phyloP scores from a whole-genome alignment of 2,329 filamentous ascomycete genomes.

The Myriangium duriaei region DNA sequence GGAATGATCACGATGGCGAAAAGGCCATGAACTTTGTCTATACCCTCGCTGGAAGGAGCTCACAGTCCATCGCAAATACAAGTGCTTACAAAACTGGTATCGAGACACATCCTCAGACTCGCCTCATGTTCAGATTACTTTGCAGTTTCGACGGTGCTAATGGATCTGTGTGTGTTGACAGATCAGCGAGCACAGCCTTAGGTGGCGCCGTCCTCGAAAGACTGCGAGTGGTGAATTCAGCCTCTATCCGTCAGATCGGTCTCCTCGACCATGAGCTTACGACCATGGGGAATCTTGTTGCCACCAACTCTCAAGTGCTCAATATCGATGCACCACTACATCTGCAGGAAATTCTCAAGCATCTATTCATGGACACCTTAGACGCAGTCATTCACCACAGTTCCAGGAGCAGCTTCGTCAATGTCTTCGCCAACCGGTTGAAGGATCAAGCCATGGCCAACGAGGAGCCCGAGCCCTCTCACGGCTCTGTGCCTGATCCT shows the following conservation, averaged over 20 bases:
- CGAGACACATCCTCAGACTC: background rate
- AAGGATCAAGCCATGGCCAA: too few species aligned
- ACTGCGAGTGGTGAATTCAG: background rate
- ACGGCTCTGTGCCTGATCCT: too few species aligned
- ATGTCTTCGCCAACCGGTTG: too few species aligned
- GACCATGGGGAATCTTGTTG: constrained; percentile 6
- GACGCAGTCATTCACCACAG: background rate
- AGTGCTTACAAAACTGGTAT: background rate
- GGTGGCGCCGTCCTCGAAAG: background rate
- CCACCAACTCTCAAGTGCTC: constrained; percentile 1
- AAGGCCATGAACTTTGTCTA: background rate
- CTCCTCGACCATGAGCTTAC: background rate
- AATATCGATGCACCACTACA: background rate
- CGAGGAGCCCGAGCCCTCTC: too few species aligned
- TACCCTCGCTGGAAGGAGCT: background rate
- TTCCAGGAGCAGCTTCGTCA: too few species aligned
- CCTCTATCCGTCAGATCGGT: background rate
- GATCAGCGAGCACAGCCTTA: background rate
- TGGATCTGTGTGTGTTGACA: background rate
- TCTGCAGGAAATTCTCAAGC: constrained; percentile 2
- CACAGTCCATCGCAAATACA: background rate
- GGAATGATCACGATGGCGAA: background rate
- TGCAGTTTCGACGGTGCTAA: background rate
- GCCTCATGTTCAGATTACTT: background rate
- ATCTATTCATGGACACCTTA: background rate